phyloP scores from a whole-genome alignment of 371 early-diverging fungal species.

The Lichtheimia hyalospora region DNA sequence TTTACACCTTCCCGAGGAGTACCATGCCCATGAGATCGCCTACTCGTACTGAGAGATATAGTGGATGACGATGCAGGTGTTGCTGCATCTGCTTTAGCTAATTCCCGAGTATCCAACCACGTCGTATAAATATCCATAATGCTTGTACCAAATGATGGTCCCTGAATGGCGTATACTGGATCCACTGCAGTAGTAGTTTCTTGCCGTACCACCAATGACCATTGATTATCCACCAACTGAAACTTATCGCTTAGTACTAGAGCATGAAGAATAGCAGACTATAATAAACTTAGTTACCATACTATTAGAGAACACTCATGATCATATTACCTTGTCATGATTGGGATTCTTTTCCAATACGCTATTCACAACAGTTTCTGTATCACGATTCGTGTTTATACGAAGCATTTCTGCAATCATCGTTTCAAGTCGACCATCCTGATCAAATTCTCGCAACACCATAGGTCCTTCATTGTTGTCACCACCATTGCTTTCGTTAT shows the following conservation, averaged over 20 bases:
- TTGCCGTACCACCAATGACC: conserved; percentile 1
- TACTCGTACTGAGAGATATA: neutral
- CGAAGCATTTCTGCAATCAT: conserved; percentile 13
- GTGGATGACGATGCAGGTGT: neutral
- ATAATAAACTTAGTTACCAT: neutral
- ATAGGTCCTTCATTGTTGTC: neutral
- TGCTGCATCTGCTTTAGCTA: neutral
- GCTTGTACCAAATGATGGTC: neutral
- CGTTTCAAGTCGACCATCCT: conserved; percentile 13
- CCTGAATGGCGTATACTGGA: neutral
- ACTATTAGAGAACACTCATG: too few relatives aligned
- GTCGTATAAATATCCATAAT: conserved; percentile 4
- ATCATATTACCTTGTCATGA: neutral
- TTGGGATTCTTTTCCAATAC: neutral
- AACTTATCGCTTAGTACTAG: conserved; percentile 25
- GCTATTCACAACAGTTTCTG: neutral
- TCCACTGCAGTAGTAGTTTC: neutral
- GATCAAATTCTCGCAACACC: conserved; percentile 6
- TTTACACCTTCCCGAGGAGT: neutral
- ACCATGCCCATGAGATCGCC: neutral
- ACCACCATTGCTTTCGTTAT: neutral
- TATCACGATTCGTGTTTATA: conserved; percentile 3
- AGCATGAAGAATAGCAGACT: conserved; percentile 23
- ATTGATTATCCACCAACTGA: conserved; percentile 10
- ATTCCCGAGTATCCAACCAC: conserved; percentile 1